Conservation (phyloP, 768 basidiomycete genomes). For the Tylopilus intermedius region DNA sequence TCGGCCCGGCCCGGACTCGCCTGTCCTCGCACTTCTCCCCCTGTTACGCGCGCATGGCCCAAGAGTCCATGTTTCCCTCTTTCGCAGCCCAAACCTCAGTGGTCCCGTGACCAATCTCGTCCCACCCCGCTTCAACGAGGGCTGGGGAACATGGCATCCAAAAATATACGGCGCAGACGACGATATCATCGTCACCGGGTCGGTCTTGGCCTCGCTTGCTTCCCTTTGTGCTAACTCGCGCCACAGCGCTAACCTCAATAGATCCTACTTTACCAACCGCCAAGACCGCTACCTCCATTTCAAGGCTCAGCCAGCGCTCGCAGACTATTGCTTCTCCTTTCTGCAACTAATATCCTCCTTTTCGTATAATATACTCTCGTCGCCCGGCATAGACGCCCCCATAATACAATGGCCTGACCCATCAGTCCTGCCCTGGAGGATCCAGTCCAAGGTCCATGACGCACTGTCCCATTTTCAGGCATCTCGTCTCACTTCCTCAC, state of each 20-base stretch:
- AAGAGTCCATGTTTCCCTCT: slow-evolving; percentile 74
- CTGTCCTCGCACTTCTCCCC: slow-evolving; percentile 63
- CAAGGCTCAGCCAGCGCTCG: slow-evolving; percentile 50
- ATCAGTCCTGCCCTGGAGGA: slow-evolving; percentile 61
- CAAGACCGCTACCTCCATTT: slow-evolving; percentile 93
- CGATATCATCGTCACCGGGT: slow-evolving; percentile 92
- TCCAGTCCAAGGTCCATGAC: slow-evolving; percentile 54
- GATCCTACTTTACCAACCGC: slow-evolving; percentile 89
- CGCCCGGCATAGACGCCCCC: slow-evolving; percentile 42
- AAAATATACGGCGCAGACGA: slow-evolving; percentile 95
- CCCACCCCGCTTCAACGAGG: slow-evolving; percentile 93
- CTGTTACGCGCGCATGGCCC: slow-evolving; percentile 67
- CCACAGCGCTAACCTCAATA: slow-evolving; percentile 83
- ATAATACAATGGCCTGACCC: slow-evolving; percentile 64
- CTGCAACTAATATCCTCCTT: slow-evolving; percentile 62
- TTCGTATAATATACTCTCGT: slow-evolving; percentile 49
- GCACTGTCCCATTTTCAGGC: slow-evolving; percentile 61
- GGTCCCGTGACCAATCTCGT: slow-evolving; percentile 71
- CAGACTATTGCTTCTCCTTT: slow-evolving; percentile 83
- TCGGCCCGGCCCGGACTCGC: slow-evolving; percentile 67
- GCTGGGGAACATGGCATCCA: slow-evolving; percentile 98
- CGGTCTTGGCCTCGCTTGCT: slow-evolving; percentile 21
- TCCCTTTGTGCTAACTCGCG: slow-evolving; percentile 1
- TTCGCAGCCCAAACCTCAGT: slow-evolving; percentile 80
- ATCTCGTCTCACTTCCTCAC: slow-evolving; percentile 23